phyloP scores from a whole-genome alignment of 1,139 yeast species.

The Ogataea hybrid region DNA sequence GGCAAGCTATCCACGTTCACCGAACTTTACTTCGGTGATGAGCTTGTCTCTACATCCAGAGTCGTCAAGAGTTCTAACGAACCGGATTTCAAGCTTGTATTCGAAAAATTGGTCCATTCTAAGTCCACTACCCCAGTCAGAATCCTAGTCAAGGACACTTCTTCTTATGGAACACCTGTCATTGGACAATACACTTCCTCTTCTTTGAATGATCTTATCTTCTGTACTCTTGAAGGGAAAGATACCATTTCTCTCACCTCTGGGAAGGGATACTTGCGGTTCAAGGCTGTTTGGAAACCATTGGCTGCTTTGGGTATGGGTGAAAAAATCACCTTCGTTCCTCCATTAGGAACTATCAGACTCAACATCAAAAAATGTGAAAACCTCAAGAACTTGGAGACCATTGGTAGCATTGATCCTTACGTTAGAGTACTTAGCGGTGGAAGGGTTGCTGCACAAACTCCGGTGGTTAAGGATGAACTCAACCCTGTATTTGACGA shows the following conservation, averaged over 20 bases:
- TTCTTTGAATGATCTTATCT: slow-evolving; percentile 52
- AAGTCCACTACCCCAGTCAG: slow-evolving; percentile 54
- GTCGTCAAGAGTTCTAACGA: slow-evolving; percentile 63
- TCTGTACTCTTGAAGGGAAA: slow-evolving; percentile 52
- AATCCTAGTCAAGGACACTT: slow-evolving; percentile 57
- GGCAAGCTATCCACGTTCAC: slow-evolving; percentile 76
- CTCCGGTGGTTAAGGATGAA: slow-evolving; percentile 55
- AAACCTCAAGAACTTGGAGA: slow-evolving; percentile 57
- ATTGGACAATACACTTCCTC: slow-evolving; percentile 52
- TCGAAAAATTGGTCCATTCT: slow-evolving; percentile 60
- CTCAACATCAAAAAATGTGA: slow-evolving; percentile 54
- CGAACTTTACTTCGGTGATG: slow-evolving; percentile 56
- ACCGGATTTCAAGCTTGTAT: slow-evolving; percentile 65
- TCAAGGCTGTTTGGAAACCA: slow-evolving; percentile 72
- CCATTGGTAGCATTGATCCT: slow-evolving; percentile 73
- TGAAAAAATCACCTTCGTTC: slow-evolving; percentile 42
- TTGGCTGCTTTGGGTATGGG: slow-evolving; percentile 52
- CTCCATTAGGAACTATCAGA: slow-evolving; percentile 67
- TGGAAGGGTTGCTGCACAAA: slow-evolving; percentile 55
- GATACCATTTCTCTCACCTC: slow-evolving; percentile 46
- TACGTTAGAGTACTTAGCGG: slow-evolving; percentile 58
- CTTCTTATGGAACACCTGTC: slow-evolving; percentile 42
- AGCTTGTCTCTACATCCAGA: slow-evolving; percentile 55
- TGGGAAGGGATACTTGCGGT: slow-evolving; percentile 50
- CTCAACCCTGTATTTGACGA: slow-evolving; percentile 56